Conservation (phyloP, 352 stramenopile genomes). For the Globisporangium rhizosaccharum region DNA sequence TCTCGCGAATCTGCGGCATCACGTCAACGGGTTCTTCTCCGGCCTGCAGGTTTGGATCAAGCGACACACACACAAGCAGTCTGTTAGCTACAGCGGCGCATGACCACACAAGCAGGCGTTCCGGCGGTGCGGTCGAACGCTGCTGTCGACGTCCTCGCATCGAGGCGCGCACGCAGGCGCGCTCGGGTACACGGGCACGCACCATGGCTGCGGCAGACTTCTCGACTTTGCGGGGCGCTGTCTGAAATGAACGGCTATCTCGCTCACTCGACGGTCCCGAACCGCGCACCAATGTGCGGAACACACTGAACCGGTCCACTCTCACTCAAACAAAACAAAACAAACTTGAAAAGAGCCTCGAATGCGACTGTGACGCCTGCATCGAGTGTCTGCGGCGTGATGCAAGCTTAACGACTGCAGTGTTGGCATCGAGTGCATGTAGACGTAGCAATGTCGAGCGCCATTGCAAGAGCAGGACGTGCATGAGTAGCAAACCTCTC, state of each 20-base stretch:
- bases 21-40: constrained; percentile 91
- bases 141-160: neutral
- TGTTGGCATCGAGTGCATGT: too few relatives aligned
- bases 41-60: constrained; percentile 4
- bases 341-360: too few relatives aligned
- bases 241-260: constrained; percentile 38
- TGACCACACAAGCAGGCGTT: neutral
- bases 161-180: neutral
- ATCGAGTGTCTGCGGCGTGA: too few relatives aligned
- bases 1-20: constrained; percentile 90
- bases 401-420: too few relatives aligned
- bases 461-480: too few relatives aligned
- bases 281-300: neutral
- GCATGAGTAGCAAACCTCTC: neutral
- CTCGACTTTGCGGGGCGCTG: constrained; percentile 12
- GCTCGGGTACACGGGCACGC: neutral
- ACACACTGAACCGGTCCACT: neutral
- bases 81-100: neutral
- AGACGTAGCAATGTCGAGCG: too few relatives aligned
- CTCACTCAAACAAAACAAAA: neutral
- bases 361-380: too few relatives aligned
- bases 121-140: constrained; percentile 4
- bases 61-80: neutral
- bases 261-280: constrained; percentile 17
- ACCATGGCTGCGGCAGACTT: constrained; percentile 17